phyloP scores from a whole-genome alignment of 2,329 filamentous ascomycete genomes.

The Torrubiellomyces zombiae region DNA sequence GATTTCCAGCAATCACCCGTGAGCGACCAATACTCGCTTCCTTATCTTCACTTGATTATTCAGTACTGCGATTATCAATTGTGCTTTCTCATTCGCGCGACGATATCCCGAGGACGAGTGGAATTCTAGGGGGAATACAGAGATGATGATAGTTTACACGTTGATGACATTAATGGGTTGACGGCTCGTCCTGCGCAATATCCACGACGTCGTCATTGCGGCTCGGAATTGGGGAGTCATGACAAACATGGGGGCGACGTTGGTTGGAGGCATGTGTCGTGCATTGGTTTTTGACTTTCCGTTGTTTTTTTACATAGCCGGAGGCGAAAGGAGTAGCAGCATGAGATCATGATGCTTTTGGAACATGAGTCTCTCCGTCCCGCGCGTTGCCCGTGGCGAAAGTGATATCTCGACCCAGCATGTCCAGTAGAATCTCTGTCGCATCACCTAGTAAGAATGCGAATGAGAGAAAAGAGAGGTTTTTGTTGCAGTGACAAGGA shows the following conservation, averaged over 20 bases:
- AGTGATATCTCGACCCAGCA: too few relatives aligned
- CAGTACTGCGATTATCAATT: constrained; percentile 13
- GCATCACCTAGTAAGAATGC: too few relatives aligned
- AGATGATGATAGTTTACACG: too few relatives aligned
- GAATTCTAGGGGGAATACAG: constrained; percentile 8
- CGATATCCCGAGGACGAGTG: constrained; percentile 6
- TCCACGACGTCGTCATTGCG: too few relatives aligned
- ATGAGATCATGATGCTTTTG: constrained; percentile 7
- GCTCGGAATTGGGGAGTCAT: too few relatives aligned
- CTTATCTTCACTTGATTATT: constrained; percentile 15
- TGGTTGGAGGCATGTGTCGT: too few relatives aligned
- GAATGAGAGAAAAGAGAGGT: too few relatives aligned
- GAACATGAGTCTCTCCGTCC: too few relatives aligned
- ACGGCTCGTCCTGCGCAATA: constrained; percentile 3
- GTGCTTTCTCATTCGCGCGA: constrained; percentile 6
- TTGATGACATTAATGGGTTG: constrained; percentile 5
- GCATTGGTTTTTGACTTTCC: constrained; percentile 11
- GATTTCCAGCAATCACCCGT: background rate
- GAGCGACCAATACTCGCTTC: constrained; percentile 12
- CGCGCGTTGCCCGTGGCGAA: too few relatives aligned
- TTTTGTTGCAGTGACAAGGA: too few relatives aligned
- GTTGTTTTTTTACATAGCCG: constrained; percentile 15
- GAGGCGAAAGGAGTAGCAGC: constrained; percentile 19
- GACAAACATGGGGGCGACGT: too few relatives aligned
- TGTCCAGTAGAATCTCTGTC: too few relatives aligned